These are phyloP conservation scores for Sonneratia caseolaris DNA, from an alignment of 345 rosid species.

Conservation along the genomic window DNA sequence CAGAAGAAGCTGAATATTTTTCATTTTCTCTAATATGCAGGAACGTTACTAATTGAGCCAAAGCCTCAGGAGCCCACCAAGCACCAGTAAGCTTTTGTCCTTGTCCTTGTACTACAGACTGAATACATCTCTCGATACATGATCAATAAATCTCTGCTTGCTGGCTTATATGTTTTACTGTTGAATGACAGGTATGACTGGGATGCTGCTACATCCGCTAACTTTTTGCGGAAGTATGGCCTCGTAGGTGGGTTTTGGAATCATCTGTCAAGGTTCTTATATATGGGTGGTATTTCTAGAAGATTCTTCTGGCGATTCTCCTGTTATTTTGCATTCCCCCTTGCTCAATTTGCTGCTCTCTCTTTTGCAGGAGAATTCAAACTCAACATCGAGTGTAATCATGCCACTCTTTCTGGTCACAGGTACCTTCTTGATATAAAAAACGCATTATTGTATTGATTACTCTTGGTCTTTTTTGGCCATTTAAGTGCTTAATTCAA, in stretches of 20 bases:
- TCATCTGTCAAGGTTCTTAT: not conserved
- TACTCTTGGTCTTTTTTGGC: not conserved
- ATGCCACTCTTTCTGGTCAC: constrained; percentile 94
- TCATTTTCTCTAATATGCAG: constrained; percentile 22
- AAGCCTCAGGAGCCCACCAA: constrained; percentile 99
- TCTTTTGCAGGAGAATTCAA: constrained; percentile 51
- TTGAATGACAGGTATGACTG: constrained; percentile 55
- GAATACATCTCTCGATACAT: not conserved
- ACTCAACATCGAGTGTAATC: constrained; percentile 89
- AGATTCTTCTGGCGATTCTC: constrained; percentile 10
- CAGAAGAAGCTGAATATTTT: not conserved
- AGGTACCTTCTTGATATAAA: constrained; percentile 24
- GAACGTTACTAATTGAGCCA: constrained; percentile 84
- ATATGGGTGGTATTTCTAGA: constrained; percentile 49
- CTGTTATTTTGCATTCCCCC: not conserved
- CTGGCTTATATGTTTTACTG: constrained; percentile 2
- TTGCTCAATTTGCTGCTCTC: not conserved
- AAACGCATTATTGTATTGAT: not conserved
- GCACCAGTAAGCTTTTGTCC: constrained; percentile 47
- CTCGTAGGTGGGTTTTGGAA: constrained; percentile 38
- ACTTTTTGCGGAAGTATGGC: constrained; percentile 76
- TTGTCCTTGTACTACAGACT: not conserved
- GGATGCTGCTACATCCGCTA: constrained; percentile 95
- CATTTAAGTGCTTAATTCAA: not conserved
- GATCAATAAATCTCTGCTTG: not conserved